phyloP scores from a whole-genome alignment of 1,284 basidiomycete species.

The Sporisorium scitamineum region DNA sequence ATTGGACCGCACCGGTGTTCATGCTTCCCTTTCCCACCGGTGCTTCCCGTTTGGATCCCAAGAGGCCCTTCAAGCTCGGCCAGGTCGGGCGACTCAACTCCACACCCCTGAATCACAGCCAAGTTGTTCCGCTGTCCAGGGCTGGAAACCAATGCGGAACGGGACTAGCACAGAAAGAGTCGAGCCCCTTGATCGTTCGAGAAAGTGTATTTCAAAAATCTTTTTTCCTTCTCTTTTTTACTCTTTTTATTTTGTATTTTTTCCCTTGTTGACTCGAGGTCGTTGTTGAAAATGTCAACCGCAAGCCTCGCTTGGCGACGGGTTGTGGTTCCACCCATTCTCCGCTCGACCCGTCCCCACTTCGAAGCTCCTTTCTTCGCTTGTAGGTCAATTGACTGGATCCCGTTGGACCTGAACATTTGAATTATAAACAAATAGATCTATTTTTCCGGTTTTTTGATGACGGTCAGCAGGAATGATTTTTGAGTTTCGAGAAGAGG shows the following conservation, averaged over 20 bases:
- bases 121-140: too few species aligned
- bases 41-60: background rate
- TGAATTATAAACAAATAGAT: too few species aligned
- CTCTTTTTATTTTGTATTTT: background rate
- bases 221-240: too few species aligned
- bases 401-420: too few species aligned
- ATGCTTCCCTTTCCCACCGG: background rate
- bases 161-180: background rate
- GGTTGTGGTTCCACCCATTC: slow-evolving; percentile 1
- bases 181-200: background rate
- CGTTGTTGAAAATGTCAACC: slow-evolving; percentile 10
- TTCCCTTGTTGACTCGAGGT: background rate
- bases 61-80: too few species aligned
- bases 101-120: background rate
- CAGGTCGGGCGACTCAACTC: background rate
- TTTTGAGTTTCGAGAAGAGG: background rate
- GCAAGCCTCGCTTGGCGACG: slow-evolving; percentile 11
- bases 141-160: too few species aligned
- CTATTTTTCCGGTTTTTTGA: background rate
- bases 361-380: slow-evolving; percentile 1
- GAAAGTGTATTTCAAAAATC: background rate
- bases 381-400: too few species aligned
- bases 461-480: background rate
- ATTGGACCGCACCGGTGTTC: background rate
- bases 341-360: slow-evolving; percentile 20